phyloP scores from a whole-genome alignment of 345 rosid genomes.

The Moringa oleifera region DNA sequence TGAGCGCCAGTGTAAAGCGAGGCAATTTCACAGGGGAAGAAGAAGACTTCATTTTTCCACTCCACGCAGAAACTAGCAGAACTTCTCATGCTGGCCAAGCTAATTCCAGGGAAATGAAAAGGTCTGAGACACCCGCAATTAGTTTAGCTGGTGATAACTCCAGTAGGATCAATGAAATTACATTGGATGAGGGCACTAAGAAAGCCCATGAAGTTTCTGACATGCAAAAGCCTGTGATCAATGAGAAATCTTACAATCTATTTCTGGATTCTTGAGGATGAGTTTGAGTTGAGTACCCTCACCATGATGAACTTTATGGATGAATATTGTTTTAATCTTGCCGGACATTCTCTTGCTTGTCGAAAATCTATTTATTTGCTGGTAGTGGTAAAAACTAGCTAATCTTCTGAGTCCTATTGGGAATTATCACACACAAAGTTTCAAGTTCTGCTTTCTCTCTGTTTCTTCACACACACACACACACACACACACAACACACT shows the following conservation, averaged over 20 bases:
- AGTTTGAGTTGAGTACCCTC: slow-evolving; percentile 29
- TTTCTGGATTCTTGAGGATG: slow-evolving; percentile 35
- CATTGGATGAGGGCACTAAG: slow-evolving; percentile 1
- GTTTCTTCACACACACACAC: neutral
- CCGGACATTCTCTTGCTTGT: too few relatives aligned
- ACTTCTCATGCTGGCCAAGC: slow-evolving; percentile 7
- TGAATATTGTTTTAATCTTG: slow-evolving; percentile 24
- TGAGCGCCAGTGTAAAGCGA: slow-evolving; percentile 42
- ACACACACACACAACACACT: slow-evolving; percentile 1
- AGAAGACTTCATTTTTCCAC: slow-evolving; percentile 58
- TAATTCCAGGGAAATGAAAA: slow-evolving; percentile 9
- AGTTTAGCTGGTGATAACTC: neutral
- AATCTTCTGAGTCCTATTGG: too few relatives aligned
- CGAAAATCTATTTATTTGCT: too few relatives aligned
- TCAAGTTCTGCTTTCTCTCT: too few relatives aligned
- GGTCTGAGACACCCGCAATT: neutral
- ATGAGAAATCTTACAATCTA: slow-evolving; percentile 14
- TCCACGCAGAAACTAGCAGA: slow-evolving; percentile 39
- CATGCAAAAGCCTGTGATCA: slow-evolving; percentile 6
- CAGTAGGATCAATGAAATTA: neutral
- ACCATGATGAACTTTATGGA: slow-evolving; percentile 35
- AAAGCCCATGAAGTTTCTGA: slow-evolving; percentile 9
- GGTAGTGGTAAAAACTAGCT: too few relatives aligned
- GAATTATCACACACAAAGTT: too few relatives aligned
- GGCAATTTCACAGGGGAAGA: slow-evolving; percentile 47